These are phyloP conservation scores for Russula sp. DNA, from an alignment of 768 basidiomycete species.

Conservation along the genomic window DNA sequence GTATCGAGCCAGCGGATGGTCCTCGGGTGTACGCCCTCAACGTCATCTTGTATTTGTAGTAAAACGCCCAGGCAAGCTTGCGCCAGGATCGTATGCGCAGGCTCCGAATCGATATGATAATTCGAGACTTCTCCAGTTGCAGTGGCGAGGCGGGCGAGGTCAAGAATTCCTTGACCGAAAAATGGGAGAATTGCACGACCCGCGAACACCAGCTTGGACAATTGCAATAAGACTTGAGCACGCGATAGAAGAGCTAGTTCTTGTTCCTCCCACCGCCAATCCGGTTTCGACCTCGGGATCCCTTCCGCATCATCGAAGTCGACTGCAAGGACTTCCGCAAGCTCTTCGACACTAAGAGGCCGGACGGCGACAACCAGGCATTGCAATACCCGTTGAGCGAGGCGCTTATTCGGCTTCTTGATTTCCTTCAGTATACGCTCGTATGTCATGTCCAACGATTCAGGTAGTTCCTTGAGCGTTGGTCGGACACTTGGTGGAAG, in stretches of 20 bases:
- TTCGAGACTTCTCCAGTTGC: not conserved
- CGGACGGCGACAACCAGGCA: not conserved
- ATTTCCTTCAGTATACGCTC: not conserved
- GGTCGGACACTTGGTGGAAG: not conserved
- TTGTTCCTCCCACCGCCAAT: not conserved
- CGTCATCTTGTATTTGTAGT: not conserved
- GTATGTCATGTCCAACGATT: not conserved
- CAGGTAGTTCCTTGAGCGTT: not conserved
- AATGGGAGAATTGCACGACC: not conserved
- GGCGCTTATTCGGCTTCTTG: not conserved
- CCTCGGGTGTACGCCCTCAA: not conserved
- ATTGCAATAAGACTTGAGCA: not conserved
- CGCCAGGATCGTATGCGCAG: not conserved
- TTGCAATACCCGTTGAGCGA: not conserved
- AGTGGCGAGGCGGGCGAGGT: not conserved
- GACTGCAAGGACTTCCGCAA: not conserved
- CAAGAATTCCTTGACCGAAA: not conserved
- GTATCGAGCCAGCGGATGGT: not conserved
- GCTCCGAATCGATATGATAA: not conserved
- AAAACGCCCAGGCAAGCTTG: conserved; percentile 1
- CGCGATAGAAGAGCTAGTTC: not conserved
- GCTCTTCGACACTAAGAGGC: conserved; percentile 1
- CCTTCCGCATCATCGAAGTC: not conserved
- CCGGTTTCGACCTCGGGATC: not conserved
- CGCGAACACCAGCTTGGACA: too few species aligned